Percentiles rank a stretch among this genome's conserved stretches.
phyloP scores from a whole-genome alignment of 306 rosid genomes.

The Inga oerstediana region DNA sequence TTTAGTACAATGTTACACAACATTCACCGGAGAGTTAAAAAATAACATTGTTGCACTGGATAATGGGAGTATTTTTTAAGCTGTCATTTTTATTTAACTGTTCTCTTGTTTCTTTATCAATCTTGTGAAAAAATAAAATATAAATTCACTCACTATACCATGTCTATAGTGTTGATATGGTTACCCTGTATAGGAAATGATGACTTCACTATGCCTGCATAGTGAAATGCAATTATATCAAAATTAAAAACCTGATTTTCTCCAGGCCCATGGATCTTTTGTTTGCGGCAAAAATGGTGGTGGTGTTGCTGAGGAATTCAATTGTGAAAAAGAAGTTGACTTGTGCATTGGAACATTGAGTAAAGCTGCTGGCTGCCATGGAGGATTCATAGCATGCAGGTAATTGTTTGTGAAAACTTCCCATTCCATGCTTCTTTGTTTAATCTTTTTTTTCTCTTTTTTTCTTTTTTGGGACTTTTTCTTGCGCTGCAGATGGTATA shows the following conservation, averaged over 20 bases:
- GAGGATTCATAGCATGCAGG: slow-evolving; percentile 99
- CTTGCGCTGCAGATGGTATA: background rate
- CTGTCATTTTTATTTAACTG: background rate
- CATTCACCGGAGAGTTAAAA: background rate
- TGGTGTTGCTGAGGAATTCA: slow-evolving; percentile 86
- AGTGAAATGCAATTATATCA: slow-evolving; percentile 18
- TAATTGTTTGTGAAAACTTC: slow-evolving; percentile 13
- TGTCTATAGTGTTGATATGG: background rate
- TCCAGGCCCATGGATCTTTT: slow-evolving; percentile 94
- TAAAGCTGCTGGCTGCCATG: slow-evolving; percentile 97
- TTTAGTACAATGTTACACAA: background rate
- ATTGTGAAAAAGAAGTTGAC: slow-evolving; percentile 87
- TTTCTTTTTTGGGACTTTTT: background rate
- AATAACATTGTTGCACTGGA: background rate
- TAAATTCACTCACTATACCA: background rate
- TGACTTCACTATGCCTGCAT: background rate
- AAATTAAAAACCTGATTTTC: slow-evolving; percentile 19
- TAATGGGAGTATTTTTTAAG: background rate
- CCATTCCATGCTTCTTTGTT: background rate
- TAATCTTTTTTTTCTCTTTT: background rate
- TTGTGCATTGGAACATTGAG: slow-evolving; percentile 89
- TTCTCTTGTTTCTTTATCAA: background rate
- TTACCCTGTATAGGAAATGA: background rate
- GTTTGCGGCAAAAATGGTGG: slow-evolving; percentile 95
- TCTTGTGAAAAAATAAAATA: background rate